phyloP scores from a whole-genome alignment of 176 grass and related monocot species.

The Oryza meridionalis region DNA sequence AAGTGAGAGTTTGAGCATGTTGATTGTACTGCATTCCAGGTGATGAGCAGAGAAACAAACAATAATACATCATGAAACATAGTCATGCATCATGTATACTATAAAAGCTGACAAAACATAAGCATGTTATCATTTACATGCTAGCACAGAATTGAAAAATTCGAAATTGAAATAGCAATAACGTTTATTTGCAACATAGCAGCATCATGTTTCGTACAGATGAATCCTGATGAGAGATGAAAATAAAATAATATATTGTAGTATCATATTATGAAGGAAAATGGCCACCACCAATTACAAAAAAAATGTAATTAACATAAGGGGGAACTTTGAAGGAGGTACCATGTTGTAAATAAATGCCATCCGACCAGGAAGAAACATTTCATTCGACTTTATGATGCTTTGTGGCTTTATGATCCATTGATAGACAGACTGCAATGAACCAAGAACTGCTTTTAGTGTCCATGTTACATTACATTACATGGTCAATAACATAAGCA shows the following conservation, averaged over 20 bases:
- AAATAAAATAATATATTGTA: slow-evolving; percentile 18
- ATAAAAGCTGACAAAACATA: neutral
- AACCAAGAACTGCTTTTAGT: slow-evolving; percentile 38
- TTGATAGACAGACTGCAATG: slow-evolving; percentile 86
- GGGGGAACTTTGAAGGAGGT: slow-evolving; percentile 30
- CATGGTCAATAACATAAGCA: neutral
- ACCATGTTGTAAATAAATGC: slow-evolving; percentile 98
- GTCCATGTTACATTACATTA: slow-evolving; percentile 36
- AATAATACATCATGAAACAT: neutral
- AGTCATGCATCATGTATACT: neutral
- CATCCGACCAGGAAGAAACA: slow-evolving; percentile 99
- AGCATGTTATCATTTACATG: neutral
- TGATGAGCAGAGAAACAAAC: neutral
- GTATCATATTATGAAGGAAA: too few species aligned
- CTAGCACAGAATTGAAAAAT: neutral
- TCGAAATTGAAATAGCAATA: slow-evolving; percentile 4
- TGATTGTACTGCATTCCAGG: neutral
- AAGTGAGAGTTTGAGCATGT: neutral
- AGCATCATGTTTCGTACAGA: neutral
- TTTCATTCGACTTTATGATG: slow-evolving; percentile 81
- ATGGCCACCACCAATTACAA: too few species aligned
- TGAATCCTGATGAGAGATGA: neutral
- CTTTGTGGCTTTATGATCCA: slow-evolving; percentile 93
- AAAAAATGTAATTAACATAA: neutral
- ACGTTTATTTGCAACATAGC: neutral